Evolutionary conservation across 345 rosid species (phyloP).

Genomic region (Draba incana): DNA sequence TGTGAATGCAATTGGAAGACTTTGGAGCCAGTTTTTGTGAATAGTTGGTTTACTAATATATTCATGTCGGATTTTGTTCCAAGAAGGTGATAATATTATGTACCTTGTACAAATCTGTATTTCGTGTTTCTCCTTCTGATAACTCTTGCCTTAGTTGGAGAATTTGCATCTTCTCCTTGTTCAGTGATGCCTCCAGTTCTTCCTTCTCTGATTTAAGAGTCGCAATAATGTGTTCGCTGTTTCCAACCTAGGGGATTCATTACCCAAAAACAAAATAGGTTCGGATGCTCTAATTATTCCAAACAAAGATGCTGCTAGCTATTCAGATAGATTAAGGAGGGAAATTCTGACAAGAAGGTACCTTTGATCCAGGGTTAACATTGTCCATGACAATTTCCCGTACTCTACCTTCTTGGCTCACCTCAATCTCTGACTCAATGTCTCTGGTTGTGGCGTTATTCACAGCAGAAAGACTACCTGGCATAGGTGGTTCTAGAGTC

Average conservation of each 20-base stretch:
- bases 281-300: no score
- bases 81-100: slow-evolving; percentile 8
- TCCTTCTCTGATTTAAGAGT: slow-evolving; percentile 79
- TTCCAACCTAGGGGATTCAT: slow-evolving; percentile 60
- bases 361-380: slow-evolving; percentile 58
- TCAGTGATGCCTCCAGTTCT: slow-evolving; percentile 70
- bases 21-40: slow-evolving; percentile 25
- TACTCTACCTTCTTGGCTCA: slow-evolving; percentile 78
- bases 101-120: slow-evolving; percentile 85
- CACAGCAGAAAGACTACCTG: slow-evolving; percentile 80
- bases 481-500: slow-evolving; percentile 56
- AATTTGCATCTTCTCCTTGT: slow-evolving; percentile 71
- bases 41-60: slow-evolving; percentile 23
- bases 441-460: slow-evolving; percentile 76
- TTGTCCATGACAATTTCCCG: slow-evolving; percentile 89
- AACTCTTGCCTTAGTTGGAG: slow-evolving; percentile 78
- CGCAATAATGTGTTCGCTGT: slow-evolving; percentile 49
- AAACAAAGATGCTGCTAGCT: background rate
- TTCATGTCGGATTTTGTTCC: slow-evolving; percentile 11
- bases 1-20: slow-evolving; percentile 8
- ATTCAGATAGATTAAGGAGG: background rate
- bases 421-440: slow-evolving; percentile 78
- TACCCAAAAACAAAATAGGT: background rate
- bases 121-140: slow-evolving; percentile 71
- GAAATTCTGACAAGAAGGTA: slow-evolving; percentile 38